phyloP scores from a whole-genome alignment of 768 basidiomycete genomes.

The Tephrocybe sp. region DNA sequence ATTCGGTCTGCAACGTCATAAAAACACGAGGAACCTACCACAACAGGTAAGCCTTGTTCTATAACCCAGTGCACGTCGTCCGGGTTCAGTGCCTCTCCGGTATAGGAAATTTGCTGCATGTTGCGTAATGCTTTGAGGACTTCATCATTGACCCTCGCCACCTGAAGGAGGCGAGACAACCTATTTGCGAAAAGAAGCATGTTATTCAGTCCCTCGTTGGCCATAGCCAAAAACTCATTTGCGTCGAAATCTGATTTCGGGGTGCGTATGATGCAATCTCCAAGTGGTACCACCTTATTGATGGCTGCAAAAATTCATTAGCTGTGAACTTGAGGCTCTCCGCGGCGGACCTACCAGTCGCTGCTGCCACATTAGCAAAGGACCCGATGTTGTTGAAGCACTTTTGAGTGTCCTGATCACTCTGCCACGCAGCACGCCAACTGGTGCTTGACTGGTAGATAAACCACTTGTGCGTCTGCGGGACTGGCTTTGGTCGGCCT shows the following conservation, averaged over 20 bases:
- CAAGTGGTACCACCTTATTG: conserved; percentile 3
- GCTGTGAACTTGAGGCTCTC: too few relatives aligned
- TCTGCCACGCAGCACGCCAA: conserved; percentile 11
- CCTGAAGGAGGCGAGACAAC: conserved; percentile 4
- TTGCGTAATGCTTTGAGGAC: conserved; percentile 5
- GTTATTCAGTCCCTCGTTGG: conserved; percentile 8
- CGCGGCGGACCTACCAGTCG: conserved; percentile 2
- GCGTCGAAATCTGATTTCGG: conserved; percentile 10
- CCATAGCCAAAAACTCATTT: conserved; percentile 9
- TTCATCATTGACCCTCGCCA: conserved; percentile 1
- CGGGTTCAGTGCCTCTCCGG: conserved; percentile 9
- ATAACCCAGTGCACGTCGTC: conserved; percentile 7
- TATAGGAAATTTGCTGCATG: conserved; percentile 11
- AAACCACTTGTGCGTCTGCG: conserved; percentile 9
- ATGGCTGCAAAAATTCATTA: not conserved
- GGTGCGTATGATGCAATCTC: conserved; percentile 8
- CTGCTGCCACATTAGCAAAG: conserved; percentile 8
- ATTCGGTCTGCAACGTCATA: too few relatives aligned
- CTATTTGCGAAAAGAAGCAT: conserved; percentile 4
- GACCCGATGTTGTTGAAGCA: conserved; percentile 10
- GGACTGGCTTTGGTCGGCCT: conserved; percentile 10
- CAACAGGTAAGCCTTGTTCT: conserved; percentile 8
- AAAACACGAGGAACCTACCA: not conserved
- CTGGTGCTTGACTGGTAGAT: conserved; percentile 4
- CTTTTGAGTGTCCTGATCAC: not conserved